Evolutionary conservation across 2,329 filamentous ascomycete species (phyloP).

Genomic region (Trichoderma koningiopsis): DNA sequence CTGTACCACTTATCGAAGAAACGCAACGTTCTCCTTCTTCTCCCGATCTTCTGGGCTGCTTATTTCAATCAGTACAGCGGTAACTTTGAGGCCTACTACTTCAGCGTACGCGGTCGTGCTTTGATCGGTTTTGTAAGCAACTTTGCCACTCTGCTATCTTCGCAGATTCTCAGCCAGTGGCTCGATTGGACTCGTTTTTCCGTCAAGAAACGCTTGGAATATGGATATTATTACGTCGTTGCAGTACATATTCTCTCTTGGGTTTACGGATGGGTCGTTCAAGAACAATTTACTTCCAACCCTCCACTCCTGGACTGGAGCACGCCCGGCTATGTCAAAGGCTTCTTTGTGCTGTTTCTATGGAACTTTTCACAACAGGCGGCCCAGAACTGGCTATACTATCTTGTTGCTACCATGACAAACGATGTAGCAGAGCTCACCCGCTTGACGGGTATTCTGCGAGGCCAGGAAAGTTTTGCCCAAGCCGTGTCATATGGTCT

Average conservation of each 20-base stretch:
- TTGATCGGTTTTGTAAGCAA: conserved; percentile 49
- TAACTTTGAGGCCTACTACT: conserved; percentile 50
- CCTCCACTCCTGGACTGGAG: conserved; percentile 46
- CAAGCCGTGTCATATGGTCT: conserved; percentile 45
- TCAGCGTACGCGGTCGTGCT: conserved; percentile 47
- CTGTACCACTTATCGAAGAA: conserved; percentile 29
- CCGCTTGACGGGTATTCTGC: conserved; percentile 43
- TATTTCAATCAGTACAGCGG: conserved; percentile 41
- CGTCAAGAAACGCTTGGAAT: conserved; percentile 46
- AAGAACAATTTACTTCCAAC: conserved; percentile 51
- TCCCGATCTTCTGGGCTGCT: conserved; percentile 35
- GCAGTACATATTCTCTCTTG: conserved; percentile 50
- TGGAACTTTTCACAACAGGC: conserved; percentile 55
- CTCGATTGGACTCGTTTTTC: conserved; percentile 45
- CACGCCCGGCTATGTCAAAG: conserved; percentile 47
- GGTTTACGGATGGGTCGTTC: conserved; percentile 56
- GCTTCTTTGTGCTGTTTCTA: conserved; percentile 51
- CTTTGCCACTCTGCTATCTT: conserved; percentile 44
- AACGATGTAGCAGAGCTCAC: conserved; percentile 57
- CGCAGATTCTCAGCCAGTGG: conserved; percentile 47
- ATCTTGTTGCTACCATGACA: conserved; percentile 56
- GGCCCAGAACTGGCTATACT: conserved; percentile 60
- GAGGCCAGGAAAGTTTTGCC: conserved; percentile 46
- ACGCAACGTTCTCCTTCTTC: conserved; percentile 31
- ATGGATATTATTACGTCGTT: conserved; percentile 50